Evolutionary conservation across 2,329 filamentous ascomycete genomes (phyloP), one percentile per base, ranked within the genome.

Genomic region (Fusarium sp.): DNA sequence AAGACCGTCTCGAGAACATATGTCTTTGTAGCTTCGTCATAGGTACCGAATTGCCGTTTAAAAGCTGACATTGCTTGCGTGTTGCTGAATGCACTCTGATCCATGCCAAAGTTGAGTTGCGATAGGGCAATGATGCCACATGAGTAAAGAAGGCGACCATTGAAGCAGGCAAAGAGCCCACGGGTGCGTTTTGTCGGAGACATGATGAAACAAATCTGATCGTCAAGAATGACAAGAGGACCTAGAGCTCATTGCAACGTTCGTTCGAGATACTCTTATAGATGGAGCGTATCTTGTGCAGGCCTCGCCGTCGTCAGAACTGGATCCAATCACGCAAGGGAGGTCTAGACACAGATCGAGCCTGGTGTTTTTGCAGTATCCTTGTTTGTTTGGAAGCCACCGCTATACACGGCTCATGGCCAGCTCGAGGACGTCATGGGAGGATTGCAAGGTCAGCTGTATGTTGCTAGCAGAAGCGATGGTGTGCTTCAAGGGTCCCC

Each of bases 71-170:
- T 84, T 14, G 83, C 79, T 69, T 84, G 82, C 0, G 80, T 82
- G 2, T 80, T 81, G 10, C 79, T 72, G 66, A 82, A 82, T 4
- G 77, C 83, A 57, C 80, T 74, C 38, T 83, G 81, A 68, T 84
- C 83, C 54, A 84, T 82, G 66, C 82, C 82, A 80, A 83, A 84
- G 71, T 84, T 84, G 69, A 84, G 75, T 22, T 77, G 76, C 8
- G 81, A 83, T 2, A 84, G 45, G n/a, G 81, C 78, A 66, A 84
- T 79, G 42, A 84, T 61, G 18, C 57, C 31, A 11, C 75, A 69
- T 5, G 74, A 72, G 45, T 70, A 63, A 20, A 69, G 18, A 9
- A 64, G 62, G 4, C 52, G 50, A 22, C 60, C 60, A 54, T 63
- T 63, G 29, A 62, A 62, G 42, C 59, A 62, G 38, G 37, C 38